Evolutionary conservation across 306 rosid species (phyloP), one percentile per base, ranked within the genome.

Genomic region (Cicer arietinum): DNA sequence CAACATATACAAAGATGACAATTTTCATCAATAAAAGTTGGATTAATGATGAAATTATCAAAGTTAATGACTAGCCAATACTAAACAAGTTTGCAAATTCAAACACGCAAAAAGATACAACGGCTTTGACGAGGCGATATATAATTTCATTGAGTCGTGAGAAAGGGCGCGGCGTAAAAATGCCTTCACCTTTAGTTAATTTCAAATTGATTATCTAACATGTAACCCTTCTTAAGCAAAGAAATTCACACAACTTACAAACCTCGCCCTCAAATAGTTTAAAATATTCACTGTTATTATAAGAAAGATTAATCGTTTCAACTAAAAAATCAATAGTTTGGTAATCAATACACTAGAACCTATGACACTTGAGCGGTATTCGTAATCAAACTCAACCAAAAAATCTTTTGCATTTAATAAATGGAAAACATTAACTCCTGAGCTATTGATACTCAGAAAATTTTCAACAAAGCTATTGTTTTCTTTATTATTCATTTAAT

Each of bases 161-260:
- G n/a, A 16, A 16, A 57, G 35, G 37, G 76, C 13, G n/a, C 37
- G 47, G 45, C 1, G 60, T 39, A 48, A 68, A 77, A 77, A 78
- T 39, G 44, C 1, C 54, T 63, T 69, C 30, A 41, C 39, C 56
- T 50, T 53, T 9, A 41, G 53, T 12, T 44, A 45, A 56, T 18
- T 56, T 12, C 39, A 56, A 56, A 56, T 9, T 5, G 7, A 57
- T 20, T 56, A 56, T 56, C 22, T 56, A 8, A 57, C 63, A n/a
- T 57, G 14, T 22, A 42, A 25, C 10, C 58, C 43, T 41, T 65
- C 46, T 64, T 11, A 66, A 22, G 82, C 81, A 69, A 69, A 70
- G 47, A 61, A 78, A 69, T 13, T 60, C 44, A 70, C 12, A 17
- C 14, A 57, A 57, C 1, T 20, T 50, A 35, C 52, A 69, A 77